Conservation (phyloP, 139 green algal genomes). For the Chlorella sp. region DNA sequence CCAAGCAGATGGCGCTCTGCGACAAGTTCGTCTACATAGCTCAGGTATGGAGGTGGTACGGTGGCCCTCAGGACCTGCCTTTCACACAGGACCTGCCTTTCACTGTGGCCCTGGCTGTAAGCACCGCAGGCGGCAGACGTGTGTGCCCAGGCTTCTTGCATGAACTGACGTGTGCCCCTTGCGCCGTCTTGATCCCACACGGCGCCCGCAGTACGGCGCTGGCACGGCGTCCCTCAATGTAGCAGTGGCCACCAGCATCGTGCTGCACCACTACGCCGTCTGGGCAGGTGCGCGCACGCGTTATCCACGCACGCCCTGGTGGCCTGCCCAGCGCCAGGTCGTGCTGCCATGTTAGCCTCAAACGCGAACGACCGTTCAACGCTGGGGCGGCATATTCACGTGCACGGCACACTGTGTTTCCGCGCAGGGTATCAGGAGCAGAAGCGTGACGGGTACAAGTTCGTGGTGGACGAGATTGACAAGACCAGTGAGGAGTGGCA, state of each 20-base stretch:
- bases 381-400: not conserved
- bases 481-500: slow-evolving; percentile 26
- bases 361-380: no score
- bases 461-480: slow-evolving; percentile 50
- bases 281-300: slow-evolving; percentile 67
- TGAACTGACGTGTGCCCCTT: not conserved
- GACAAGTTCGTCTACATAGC: slow-evolving; percentile 93
- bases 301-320: no score
- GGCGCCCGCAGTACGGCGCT: slow-evolving; percentile 26
- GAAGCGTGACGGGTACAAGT: slow-evolving; percentile 67
- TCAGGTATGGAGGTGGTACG: slow-evolving; percentile 17
- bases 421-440: slow-evolving; percentile 53
- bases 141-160: not conserved
- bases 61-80: not conserved
- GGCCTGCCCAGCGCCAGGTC: not conserved
- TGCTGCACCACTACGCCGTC: slow-evolving; percentile 89
- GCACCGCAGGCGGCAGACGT: not conserved
- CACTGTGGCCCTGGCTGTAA: not conserved
- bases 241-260: slow-evolving; percentile 82
- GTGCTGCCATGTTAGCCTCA: not conserved
- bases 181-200: not conserved
- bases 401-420: not conserved
- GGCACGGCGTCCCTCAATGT: slow-evolving; percentile 97
- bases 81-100: not conserved
- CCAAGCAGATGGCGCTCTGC: slow-evolving; percentile 74